A percentile compares a stretch with the other conserved stretches of the same genome.
Evolutionary conservation across 805 yeast genomes (phyloP).

Genomic region (Zygosaccharomyces lentus): DNA sequence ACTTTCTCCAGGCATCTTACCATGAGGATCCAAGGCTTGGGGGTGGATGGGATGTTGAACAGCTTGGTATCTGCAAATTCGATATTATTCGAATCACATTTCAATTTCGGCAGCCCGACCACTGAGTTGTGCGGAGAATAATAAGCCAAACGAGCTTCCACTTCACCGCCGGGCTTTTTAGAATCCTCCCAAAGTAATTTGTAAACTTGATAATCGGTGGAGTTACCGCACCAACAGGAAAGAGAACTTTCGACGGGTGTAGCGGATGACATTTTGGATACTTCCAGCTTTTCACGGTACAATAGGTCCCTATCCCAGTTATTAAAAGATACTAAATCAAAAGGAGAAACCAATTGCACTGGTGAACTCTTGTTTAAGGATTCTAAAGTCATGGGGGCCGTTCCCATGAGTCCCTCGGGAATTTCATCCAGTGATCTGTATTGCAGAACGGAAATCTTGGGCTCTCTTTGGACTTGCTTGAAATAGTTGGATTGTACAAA

Average conservation of each 20-base stretch:
- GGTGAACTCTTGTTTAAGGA: slow-evolving; percentile 14
- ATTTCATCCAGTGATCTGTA: slow-evolving; percentile 16
- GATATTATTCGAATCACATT: slow-evolving; percentile 17
- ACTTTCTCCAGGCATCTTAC: slow-evolving; percentile 60
- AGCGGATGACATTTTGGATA: slow-evolving; percentile 78
- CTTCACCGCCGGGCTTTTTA: slow-evolving; percentile 9
- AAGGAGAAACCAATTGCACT: slow-evolving; percentile 30
- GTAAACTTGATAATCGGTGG: slow-evolving; percentile 57
- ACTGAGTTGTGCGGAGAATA: slow-evolving; percentile 51
- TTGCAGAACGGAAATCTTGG: slow-evolving; percentile 13
- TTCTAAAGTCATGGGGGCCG: slow-evolving; percentile 18
- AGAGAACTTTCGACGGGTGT: slow-evolving; percentile 43
- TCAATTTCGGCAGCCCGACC: slow-evolving; percentile 37
- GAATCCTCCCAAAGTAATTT: slow-evolving; percentile 14
- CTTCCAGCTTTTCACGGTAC: slow-evolving; percentile 75
- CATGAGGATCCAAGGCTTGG: slow-evolving; percentile 46
- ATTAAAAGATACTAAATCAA: slow-evolving; percentile 43
- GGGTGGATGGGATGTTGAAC: slow-evolving; percentile 48
- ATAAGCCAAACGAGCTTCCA: slow-evolving; percentile 38
- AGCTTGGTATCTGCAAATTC: slow-evolving; percentile 31
- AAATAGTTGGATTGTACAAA: slow-evolving; percentile 18
- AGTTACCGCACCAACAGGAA: slow-evolving; percentile 78
- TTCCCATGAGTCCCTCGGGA: slow-evolving; percentile 26
- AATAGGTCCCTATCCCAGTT: slow-evolving; percentile 68
- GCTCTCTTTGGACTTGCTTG: neutral